Evolutionary conservation across 257 asterid species (phyloP), one percentile per base, ranked within the genome.

Genomic region (Solanum raphanifolium): DNA sequence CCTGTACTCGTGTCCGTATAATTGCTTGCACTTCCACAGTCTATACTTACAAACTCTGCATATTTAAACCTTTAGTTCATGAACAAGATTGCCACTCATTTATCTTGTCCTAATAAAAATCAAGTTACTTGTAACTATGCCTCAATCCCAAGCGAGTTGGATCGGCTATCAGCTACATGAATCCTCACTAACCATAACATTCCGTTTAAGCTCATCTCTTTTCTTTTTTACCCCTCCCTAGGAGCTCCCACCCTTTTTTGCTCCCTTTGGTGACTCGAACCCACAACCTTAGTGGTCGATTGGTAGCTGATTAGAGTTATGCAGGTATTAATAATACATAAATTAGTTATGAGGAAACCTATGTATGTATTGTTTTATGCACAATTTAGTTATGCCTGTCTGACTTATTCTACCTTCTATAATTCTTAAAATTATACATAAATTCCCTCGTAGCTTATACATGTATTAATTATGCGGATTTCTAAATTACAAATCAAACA

Each of bases 41-140:
- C 99, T 90, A 97, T 91, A 89, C 98, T 97, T 38, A 92, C 88
- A 93, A 97, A 97, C 88, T 97, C 99, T 95, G 98, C 99, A 92
- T 58, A 36, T 29, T 29, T 16, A 13, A 81, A 81, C 11, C 41
- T 81, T 18, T 29, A 48, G 12, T 48, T 81, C 41, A 18, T 46
- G 27, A 81, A 81, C 39, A 79, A 79, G 39, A 46, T 9, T 79
- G 85, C 85, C 85, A 31, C 9, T 48, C 85, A 48, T 31, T 43
- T 48, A 81, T 81, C 85, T 81, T 81, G 27, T 81, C 68, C 41
- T 46, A 81, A 46, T 76, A 12, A 39, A 76, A 76, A n/a, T 76
- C 35, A 39, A 76, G 58, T 21, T 39, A n/a, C 13, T 76, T 39
- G 7, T 76, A 43, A 43, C 9, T 79, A 79, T 12, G 21, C 12